Base-by-base conservation (phyloP, 208 protist genomes). In the Leishmania major region DNA sequence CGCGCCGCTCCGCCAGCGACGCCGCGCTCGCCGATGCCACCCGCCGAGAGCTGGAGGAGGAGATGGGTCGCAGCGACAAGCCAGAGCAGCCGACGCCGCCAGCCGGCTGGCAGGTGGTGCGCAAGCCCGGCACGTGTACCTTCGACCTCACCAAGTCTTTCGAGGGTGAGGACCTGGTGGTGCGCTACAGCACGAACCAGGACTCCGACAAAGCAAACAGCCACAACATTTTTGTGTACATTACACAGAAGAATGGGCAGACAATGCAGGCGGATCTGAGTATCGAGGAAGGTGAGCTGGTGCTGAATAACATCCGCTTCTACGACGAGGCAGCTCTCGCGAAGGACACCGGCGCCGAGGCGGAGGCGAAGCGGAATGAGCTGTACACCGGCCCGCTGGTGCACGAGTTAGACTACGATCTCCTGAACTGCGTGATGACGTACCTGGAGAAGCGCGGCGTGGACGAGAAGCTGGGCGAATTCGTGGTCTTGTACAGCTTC, bases 381-480 rank as follows among this genome's bases (percentile, higher is more conserved):
- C 82, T 96, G 37, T 98, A 98, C 91, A 80, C 80, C 7, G 95
- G 95, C 28, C 95, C 95, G 7, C 84, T 89, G 25, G 78, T 97
- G 67, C 88, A 86, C 67, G 93, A 97, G 78, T 85, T 98, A 49
- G 94, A 98, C 81, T 90, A 92, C 74, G 84, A 76, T 47, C 87
- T 98, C 31, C 82, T 96, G 62, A 91, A 96, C 78, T 85, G 86
- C 77, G 92, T 97, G 74, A 88, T 96, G 77, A 81, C 84, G 47
- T 97, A 96, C 85, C 82, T 98, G 6, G 92, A 97, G 79, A 91
- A 91, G 80, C 91, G 93, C 51, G 93, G 94, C 66, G 89, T 98
- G 15, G 89, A 95, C 70, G 93, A 98, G 72, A 89, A 92, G 66
- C 77, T 98, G 28, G 94, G 89, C 19, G 87, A 94, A 83, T 98